These are phyloP conservation scores for Apiospora sp. DNA, from an alignment of 2,329 filamentous ascomycete genomes.

Conservation along the genomic window DNA sequence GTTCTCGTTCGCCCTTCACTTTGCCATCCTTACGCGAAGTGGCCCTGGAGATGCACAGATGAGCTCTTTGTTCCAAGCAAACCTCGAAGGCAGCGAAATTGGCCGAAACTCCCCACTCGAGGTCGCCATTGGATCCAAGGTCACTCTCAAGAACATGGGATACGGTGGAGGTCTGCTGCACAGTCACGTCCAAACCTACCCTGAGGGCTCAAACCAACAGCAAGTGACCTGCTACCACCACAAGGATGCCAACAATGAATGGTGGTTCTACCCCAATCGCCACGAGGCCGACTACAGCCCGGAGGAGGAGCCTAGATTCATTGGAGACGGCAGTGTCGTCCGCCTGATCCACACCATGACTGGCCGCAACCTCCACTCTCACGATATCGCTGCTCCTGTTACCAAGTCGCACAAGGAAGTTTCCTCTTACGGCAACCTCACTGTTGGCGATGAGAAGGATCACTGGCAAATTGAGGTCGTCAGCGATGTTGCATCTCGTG, in stretches of 20 bases:
- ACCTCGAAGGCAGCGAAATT: slow-evolving; percentile 90
- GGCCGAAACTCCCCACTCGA: slow-evolving; percentile 95
- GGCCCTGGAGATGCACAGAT: slow-evolving; percentile 99
- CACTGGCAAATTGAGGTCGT: slow-evolving; percentile 96
- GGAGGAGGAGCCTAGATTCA: slow-evolving; percentile 75
- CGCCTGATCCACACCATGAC: slow-evolving; percentile 95
- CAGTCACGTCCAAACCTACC: slow-evolving; percentile 95
- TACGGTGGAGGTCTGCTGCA: slow-evolving; percentile 96
- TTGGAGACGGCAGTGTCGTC: slow-evolving; percentile 79
- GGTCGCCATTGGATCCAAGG: slow-evolving; percentile 85
- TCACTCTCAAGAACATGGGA: slow-evolving; percentile 98
- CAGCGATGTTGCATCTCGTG: slow-evolving; percentile 84
- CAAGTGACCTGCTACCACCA: slow-evolving; percentile 99
- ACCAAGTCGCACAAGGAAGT: slow-evolving; percentile 93
- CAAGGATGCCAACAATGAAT: slow-evolving; percentile 99
- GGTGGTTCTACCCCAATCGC: slow-evolving; percentile 98
- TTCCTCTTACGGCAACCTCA: slow-evolving; percentile 94
- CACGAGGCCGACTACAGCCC: slow-evolving; percentile 75
- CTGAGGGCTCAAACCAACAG: slow-evolving; percentile 91
- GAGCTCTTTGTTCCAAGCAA: slow-evolving; percentile 99
- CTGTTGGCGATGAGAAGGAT: slow-evolving; percentile 95
- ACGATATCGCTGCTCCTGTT: slow-evolving; percentile 86
- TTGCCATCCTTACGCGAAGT: slow-evolving; percentile 89
- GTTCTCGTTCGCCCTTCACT: slow-evolving; percentile 94
- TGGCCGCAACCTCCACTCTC: slow-evolving; percentile 95